Base-by-base conservation (phyloP, 257 asterid genomes). In the Ligustrum vulgare region DNA sequence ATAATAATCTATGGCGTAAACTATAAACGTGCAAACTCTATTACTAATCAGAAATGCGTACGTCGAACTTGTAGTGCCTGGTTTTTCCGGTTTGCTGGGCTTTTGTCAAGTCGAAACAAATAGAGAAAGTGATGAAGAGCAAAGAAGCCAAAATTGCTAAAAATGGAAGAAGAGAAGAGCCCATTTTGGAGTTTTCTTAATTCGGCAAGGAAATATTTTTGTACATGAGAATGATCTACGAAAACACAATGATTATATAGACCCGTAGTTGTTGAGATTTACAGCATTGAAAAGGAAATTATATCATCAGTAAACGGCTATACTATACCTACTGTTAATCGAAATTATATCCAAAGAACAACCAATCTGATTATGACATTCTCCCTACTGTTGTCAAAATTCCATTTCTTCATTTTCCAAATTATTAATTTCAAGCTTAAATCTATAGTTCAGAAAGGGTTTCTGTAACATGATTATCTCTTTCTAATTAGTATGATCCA, bases 21-120 rank as follows among this genome's bases (percentile, higher is more conserved):
- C 49, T 41, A 41, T 11, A 37, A 22, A 35, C 8, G 49, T 2
- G 4, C 2, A 16, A 20, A 6, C 39, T 39, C 15, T 18, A 71
- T 1, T 36, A 10, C 31, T 70, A 36, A 60, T 54, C 9, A 54
- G 2, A 54, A 54, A 6, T 54, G 22, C 23, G 0, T 81, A 87
- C 88, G 4, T 83, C 80, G 51, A 87, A 87, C 37, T 77, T 72
- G 83, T 79, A 87, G 72, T 81, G 84, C 70, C 89, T 80, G 4
- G 89, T 84, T 13, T 37, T 43, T 66, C 79, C 80, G 33, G 71
- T 77, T 65, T 72, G 56, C 20, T 47, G 65, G 5, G 82, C 78
- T 18, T 34, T 13, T 45, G 74, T 77, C 25, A 47, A 36, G 15
- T 66, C 67, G 58, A 56, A 51, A 66, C 32, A 67, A 62, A 6